Conservation (phyloP, 169 alveolate genomes). For the Eimeria maxima region DNA sequence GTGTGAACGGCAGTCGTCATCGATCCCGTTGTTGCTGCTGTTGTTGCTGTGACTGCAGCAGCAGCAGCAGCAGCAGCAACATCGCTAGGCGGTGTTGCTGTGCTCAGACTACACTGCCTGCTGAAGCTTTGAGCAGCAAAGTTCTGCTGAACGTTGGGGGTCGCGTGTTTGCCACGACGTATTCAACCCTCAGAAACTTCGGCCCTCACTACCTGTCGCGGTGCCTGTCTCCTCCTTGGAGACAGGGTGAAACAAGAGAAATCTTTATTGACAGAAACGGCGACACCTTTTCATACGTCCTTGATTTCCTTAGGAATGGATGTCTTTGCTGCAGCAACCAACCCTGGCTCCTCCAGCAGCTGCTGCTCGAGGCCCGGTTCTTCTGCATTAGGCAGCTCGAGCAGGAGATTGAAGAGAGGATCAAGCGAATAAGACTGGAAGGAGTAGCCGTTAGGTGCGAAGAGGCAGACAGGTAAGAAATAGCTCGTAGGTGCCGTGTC, state of each 20-base stretch:
- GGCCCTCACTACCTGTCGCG: slow-evolving; percentile 62
- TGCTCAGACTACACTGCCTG: not conserved
- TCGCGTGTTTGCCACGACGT: slow-evolving; percentile 43
- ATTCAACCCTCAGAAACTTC: slow-evolving; percentile 35
- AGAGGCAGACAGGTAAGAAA: slow-evolving; percentile 29
- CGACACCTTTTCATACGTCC: slow-evolving; percentile 57
- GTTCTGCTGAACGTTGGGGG: slow-evolving; percentile 80
- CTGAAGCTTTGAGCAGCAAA: slow-evolving; percentile 58
- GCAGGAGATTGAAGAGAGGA: slow-evolving; percentile 18
- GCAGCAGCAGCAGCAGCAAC: slow-evolving; percentile 43
- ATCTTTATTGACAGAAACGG: slow-evolving; percentile 77
- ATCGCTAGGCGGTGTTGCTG: not conserved
- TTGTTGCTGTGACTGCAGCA: slow-evolving; percentile 14
- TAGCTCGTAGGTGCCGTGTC: not conserved
- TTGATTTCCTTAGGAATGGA: slow-evolving; percentile 77
- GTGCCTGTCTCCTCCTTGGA: slow-evolving; percentile 64
- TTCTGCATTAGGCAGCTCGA: slow-evolving; percentile 58
- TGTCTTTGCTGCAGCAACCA: slow-evolving; percentile 55
- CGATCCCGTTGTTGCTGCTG: slow-evolving; percentile 55
- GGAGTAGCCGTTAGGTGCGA: slow-evolving; percentile 2
- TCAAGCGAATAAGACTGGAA: not conserved
- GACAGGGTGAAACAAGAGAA: slow-evolving; percentile 20
- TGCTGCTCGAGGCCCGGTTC: slow-evolving; percentile 78
- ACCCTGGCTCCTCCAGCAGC: slow-evolving; percentile 68
- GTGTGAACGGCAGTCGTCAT: not conserved